Evolutionary conservation across 1,284 basidiomycete species (phyloP).

Genomic region (Stereum hirsutum): DNA sequence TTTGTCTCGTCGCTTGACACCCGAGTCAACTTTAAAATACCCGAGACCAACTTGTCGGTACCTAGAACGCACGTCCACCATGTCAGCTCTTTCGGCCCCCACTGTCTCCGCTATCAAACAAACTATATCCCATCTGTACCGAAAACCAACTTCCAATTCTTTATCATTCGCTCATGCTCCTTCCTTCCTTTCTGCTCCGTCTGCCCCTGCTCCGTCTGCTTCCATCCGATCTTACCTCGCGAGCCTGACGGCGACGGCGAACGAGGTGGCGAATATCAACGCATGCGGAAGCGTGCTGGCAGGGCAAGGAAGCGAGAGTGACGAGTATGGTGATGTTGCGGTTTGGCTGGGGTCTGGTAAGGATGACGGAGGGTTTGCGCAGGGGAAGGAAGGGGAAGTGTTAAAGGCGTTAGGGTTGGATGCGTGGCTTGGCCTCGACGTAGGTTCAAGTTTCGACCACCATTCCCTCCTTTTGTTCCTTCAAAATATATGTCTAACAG

Average conservation of each 20-base stretch:
- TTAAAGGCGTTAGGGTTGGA: conserved; percentile 15
- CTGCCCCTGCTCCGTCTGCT: conserved; percentile 7
- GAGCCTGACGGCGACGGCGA: conserved; percentile 28
- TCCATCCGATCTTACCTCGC: conserved; percentile 13
- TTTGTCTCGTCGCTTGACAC: too few relatives aligned
- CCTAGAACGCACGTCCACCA: too few relatives aligned
- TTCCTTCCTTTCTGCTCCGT: conserved; percentile 1
- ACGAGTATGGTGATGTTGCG: conserved; percentile 43
- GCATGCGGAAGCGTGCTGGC: conserved; percentile 42
- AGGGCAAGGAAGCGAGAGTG: conserved; percentile 42
- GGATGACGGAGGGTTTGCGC: conserved; percentile 19
- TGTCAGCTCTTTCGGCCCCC: not conserved
- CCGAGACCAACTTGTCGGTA: too few relatives aligned
- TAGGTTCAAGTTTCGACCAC: conserved; percentile 1
- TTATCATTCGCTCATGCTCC: conserved; percentile 4
- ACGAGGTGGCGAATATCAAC: conserved; percentile 26
- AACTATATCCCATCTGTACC: not conserved
- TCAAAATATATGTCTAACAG: not conserved
- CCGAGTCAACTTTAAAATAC: too few relatives aligned
- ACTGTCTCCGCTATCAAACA: not conserved
- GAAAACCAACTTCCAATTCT: not conserved
- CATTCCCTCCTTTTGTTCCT: not conserved
- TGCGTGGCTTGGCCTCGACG: conserved; percentile 1
- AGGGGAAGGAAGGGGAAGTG: conserved; percentile 15
- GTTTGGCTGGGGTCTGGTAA: conserved; percentile 45